Conservation (phyloP, 2,329 filamentous ascomycete genomes). For the Botrytis tulipae region DNA sequence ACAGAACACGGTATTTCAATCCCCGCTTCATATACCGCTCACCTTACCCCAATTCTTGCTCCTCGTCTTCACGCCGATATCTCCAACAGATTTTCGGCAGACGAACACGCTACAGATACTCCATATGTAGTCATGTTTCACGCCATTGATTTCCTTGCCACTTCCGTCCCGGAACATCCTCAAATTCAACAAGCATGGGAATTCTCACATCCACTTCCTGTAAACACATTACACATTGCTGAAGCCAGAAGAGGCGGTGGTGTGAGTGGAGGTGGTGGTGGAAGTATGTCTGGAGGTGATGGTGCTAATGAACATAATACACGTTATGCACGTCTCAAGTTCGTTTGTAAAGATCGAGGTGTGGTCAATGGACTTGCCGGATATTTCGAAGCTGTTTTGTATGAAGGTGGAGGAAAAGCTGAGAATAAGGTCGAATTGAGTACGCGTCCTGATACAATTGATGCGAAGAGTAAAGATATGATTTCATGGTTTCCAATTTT, state of each 20-base stretch:
- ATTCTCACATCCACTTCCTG: conserved; percentile 72
- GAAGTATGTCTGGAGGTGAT: conserved; percentile 71
- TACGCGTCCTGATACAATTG: conserved; percentile 89
- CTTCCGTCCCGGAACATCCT: conserved; percentile 54
- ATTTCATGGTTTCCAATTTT: conserved; percentile 99
- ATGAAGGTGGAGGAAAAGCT: conserved; percentile 52
- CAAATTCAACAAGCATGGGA: conserved; percentile 78
- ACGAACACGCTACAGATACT: conserved; percentile 76
- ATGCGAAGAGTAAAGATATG: conserved; percentile 93
- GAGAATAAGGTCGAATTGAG: conserved; percentile 75
- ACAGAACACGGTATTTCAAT: conserved; percentile 85
- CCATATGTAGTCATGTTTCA: conserved; percentile 95
- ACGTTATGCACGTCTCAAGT: conserved; percentile 73
- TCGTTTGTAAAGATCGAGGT: conserved; percentile 74
- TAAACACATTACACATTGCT: conserved; percentile 53
- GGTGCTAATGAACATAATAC: conserved; percentile 90
- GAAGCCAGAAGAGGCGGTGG: conserved; percentile 61
- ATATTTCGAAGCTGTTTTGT: conserved; percentile 96
- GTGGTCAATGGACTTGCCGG: conserved; percentile 88
- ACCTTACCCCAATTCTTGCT: conserved; percentile 86
- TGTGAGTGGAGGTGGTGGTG: conserved; percentile 64
- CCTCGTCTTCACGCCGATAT: conserved; percentile 85
- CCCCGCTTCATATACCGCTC: conserved; percentile 87
- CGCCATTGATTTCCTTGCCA: conserved; percentile 81
- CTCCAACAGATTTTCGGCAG: conserved; percentile 56